A percentile compares a stretch with the other conserved stretches of the same genome.
Conservation (phyloP, 306 rosid species). For the barrel medic (Medicago truncatula) region MtrunA17r5.0-ANR NC_053042.1:50137001-50137500, state of each 20-base stretch:
- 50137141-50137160: conserved; percentile 13
- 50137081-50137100: conserved; percentile 25
- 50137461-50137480: conserved; percentile 19
- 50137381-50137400: conserved; percentile 18
- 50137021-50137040: conserved; percentile 6
- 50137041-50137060: not conserved
- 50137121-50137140: conserved; percentile 23
- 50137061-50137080: not conserved
- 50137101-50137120: conserved; percentile 27
- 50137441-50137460: conserved; percentile 27
- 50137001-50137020: conserved; percentile 22
- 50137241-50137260: conserved; percentile 9
- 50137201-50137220: conserved; percentile 3
- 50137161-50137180: conserved; percentile 9
- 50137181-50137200: conserved; percentile 13
- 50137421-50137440: conserved; percentile 14
- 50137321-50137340: conserved; percentile 4
- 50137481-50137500: conserved; percentile 24
- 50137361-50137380: not conserved
- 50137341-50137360: conserved; percentile 28
- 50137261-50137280: conserved; percentile 30
- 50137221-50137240: conserved; percentile 2
- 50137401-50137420: conserved; percentile 9
- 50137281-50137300: not conserved
- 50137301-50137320: conserved; percentile 11